Base-by-base conservation (phyloP, 257 asterid species). In the Vinca minor region DNA sequence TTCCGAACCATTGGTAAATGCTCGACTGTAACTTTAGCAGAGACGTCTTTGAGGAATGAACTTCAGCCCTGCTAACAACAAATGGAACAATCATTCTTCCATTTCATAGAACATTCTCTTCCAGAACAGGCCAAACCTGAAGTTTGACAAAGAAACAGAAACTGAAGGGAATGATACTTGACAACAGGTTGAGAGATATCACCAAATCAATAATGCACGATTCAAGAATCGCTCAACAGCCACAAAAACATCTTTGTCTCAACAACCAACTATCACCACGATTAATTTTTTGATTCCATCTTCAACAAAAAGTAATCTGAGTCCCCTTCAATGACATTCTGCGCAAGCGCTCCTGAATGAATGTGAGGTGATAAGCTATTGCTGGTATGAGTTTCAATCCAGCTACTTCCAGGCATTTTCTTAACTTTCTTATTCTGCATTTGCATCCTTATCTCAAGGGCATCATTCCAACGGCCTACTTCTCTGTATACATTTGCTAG, bases 391-490 rank as follows among this genome's bases (percentile, higher is more conserved):
- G 69, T 66, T 54, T 83, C 95, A 77, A 86, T 70, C 96, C 95
- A 89, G 74, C 98, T 92, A 80, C 65, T 79, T 45, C 96, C 96
- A 21, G 96, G 87, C 65, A 74, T 42, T 77, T 92, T 92, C 21
- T 66, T 77, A 34, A 87, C 81, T 23, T 87, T 86, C 67, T 80
- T 79, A 46, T 64, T 74, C 71, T 64, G 77, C 98, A 89, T 87
- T 68, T 64, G 72, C 35, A 61, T 76, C 85, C 88, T 74, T 34
- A 85, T 42, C 67, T 75, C 73, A 39, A 81, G 85, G 63, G 98
- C 89, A 74, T 92, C 96, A 58, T 77, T 68, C 89, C 91, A 92
- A 67, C 95, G 78, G 55, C 96, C 96, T 39, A 80, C 83, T 8
- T 85, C 80, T 50, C 86, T 79, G 55, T 89, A 92, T 55, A 85